Evolutionary conservation across 345 rosid species (phyloP).

Genomic region (Psidium friedrichsthalianum): DNA sequence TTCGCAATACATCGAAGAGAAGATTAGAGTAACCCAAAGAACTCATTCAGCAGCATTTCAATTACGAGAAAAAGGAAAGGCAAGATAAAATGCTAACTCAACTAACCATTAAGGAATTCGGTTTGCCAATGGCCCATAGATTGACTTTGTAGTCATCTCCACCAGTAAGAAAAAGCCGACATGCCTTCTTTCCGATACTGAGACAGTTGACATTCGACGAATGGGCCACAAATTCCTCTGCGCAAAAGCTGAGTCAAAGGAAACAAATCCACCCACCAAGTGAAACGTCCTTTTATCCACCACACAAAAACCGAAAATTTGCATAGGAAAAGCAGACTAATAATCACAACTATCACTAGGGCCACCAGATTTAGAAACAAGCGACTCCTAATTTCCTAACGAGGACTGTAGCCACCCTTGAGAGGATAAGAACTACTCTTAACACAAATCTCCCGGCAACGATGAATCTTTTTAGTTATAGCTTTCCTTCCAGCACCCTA

Average conservation of each 20-base stretch:
- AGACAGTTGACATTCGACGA: constrained; percentile 74
- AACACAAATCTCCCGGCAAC: background rate
- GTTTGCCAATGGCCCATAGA: constrained; percentile 90
- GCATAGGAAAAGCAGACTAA: background rate
- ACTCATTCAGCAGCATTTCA: background rate
- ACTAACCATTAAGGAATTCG: constrained; percentile 75
- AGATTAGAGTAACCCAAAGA: background rate
- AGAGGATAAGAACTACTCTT: background rate
- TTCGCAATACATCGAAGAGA: background rate
- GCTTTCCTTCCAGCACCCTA: background rate
- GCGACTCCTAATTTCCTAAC: background rate
- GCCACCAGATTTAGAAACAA: background rate
- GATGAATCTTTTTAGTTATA: background rate
- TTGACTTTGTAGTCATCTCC: constrained; percentile 90
- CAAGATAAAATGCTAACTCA: background rate
- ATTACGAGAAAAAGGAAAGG: background rate
- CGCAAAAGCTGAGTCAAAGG: constrained; percentile 36
- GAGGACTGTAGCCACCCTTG: background rate
- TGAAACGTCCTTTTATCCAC: background rate
- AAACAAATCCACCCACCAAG: background rate
- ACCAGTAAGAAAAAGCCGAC: constrained; percentile 69
- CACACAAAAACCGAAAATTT: background rate
- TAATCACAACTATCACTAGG: background rate
- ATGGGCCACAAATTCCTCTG: constrained; percentile 98
- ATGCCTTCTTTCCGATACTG: constrained; percentile 64